Percentiles rank a stretch among this genome's conserved stretches.
Evolutionary conservation across 2,329 filamentous ascomycete species (phyloP).

Genomic region (Leptographium lundbergii): DNA sequence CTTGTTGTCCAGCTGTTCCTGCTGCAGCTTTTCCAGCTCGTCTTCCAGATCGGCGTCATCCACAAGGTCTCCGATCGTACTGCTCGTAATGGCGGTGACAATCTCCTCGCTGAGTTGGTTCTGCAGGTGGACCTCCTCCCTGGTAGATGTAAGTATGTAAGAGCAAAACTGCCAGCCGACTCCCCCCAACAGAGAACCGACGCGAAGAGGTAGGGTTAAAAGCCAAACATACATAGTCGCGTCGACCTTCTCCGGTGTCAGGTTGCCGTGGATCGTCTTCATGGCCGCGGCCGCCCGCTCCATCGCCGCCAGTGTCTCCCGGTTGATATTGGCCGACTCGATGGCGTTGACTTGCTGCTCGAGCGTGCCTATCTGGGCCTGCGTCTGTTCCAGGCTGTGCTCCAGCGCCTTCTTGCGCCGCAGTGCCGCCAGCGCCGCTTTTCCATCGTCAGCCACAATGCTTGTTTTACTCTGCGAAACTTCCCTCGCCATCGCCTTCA

Average conservation of each 20-base stretch:
- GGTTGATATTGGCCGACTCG: slow-evolving; percentile 97
- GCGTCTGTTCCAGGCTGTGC: slow-evolving; percentile 81
- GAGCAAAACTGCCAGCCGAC: background rate
- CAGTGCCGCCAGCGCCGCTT: slow-evolving; percentile 81
- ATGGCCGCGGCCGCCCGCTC: slow-evolving; percentile 82
- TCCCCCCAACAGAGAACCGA: too few species aligned
- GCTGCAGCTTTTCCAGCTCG: slow-evolving; percentile 76
- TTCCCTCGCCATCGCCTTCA: slow-evolving; percentile 16
- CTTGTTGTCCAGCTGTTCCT: slow-evolving; percentile 83
- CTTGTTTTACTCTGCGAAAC: background rate
- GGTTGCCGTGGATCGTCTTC: slow-evolving; percentile 80
- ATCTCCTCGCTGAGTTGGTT: slow-evolving; percentile 92
- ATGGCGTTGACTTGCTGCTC: slow-evolving; percentile 95
- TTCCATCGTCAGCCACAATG: slow-evolving; percentile 6
- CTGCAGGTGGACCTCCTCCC: slow-evolving; percentile 84
- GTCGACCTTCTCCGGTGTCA: slow-evolving; percentile 91
- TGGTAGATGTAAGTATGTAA: slow-evolving; percentile 33
- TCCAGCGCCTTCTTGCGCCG: slow-evolving; percentile 92
- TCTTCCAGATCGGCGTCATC: slow-evolving; percentile 81
- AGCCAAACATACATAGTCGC: slow-evolving; percentile 60
- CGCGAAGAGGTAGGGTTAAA: background rate
- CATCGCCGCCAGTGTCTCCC: slow-evolving; percentile 91
- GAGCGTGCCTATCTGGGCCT: slow-evolving; percentile 77
- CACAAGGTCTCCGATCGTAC: slow-evolving; percentile 51
- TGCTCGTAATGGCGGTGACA: slow-evolving; percentile 66